Base-by-base conservation (phyloP, 371 early-diverging fungal species). In the Scutellospora calospora region DNA sequence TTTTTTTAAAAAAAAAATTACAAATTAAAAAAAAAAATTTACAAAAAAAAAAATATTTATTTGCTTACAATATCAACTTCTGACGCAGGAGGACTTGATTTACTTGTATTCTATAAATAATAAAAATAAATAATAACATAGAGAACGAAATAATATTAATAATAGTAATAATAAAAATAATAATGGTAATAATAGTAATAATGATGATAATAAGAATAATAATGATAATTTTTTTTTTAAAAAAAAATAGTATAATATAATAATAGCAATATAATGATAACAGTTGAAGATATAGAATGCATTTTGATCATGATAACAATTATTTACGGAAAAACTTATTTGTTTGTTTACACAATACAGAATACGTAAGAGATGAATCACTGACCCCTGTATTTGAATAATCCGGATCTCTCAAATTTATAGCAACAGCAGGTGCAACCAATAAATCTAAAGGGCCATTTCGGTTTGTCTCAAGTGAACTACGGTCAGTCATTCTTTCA, bases 11-110 rank as follows among this genome's bases (percentile, higher is more conserved):
- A 62, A 62, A 62, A 62, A 62, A 16, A 62, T 12, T 3, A 33
- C 4, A 33, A 33, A 45, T 45, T 45, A 45, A 45, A 45, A 45
- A 45, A 9, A 45, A 45, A 25, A 57, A 22, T 1, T 55, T 57
- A 57, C 6, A 57, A 57, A 22, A 57, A 25, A 57, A 57, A 5
- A 20, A 57, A 57, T 8, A 38, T 38, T 38, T 38, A 38, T 38
- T 38, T 8, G 8, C 29, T 74, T 74, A 74, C 74, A 57, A 73
- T 5, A n/a, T 74, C 74, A 74, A 74, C 57, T 25, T 54, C 33
- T 8, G 27, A 54, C 25, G 72, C 25, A 1, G 49, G 49, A 49
- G 72, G 54, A 72, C 54, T 72, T 52, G 72, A 29, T 51, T 72
- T 72, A 27, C 16, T 49, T 14, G 51, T 16, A 25, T 27, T 25